These are phyloP conservation scores for Rhododendron mucronatum DNA, from an alignment of 148 eudicot species.

Conservation along the genomic window DNA sequence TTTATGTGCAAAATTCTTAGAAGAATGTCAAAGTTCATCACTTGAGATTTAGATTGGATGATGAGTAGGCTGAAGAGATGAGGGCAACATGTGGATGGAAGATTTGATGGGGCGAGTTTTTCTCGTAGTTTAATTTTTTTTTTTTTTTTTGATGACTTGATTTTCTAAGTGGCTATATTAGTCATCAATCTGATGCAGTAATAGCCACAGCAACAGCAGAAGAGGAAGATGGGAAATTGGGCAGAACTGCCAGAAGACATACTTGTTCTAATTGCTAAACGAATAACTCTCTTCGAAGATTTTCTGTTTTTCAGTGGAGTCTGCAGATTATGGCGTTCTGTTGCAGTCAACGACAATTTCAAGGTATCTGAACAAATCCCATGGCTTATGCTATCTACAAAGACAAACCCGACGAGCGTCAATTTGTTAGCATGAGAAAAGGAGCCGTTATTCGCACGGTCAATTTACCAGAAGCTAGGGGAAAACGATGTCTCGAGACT, in stretches of 20 bases:
- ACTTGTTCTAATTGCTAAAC: neutral
- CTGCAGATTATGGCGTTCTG: neutral
- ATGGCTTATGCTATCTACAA: slow-evolving; percentile 7
- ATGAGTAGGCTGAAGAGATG: no score
- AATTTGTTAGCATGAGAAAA: neutral
- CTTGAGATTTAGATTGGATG: neutral
- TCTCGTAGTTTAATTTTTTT: neutral
- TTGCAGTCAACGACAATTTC: neutral
- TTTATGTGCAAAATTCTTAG: neutral
- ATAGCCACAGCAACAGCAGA: neutral
- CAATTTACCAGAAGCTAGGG: neutral
- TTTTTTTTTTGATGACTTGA: neutral
- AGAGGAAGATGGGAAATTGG: neutral
- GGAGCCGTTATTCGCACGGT: neutral
- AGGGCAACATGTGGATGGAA: no score
- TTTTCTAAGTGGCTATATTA: neutral
- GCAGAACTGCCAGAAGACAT: neutral
- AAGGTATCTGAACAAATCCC: neutral
- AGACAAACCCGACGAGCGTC: neutral
- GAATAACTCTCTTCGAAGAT: neutral
- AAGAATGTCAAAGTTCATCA: neutral
- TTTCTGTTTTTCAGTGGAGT: neutral
- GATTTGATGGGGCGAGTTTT: neutral
- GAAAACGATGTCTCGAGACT: neutral
- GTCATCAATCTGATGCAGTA: neutral